Base-by-base conservation (phyloP, 495 filamentous ascomycete species). In the Neurospora tetraspora region DNA sequence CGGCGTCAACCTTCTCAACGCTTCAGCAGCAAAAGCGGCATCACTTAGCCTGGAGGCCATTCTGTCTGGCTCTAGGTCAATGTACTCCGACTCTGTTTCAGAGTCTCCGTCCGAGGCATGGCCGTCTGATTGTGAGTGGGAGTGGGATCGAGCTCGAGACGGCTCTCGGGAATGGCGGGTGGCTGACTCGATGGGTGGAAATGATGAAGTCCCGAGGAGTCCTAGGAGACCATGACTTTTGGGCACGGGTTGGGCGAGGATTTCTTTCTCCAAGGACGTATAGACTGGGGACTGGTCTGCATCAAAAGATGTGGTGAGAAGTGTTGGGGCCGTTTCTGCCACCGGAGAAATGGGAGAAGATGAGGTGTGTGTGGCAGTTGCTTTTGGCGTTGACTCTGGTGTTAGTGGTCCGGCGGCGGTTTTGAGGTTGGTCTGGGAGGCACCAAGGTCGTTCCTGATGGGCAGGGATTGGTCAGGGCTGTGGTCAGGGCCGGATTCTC, bases 41-140 rank as follows among this genome's bases (percentile, higher is more conserved):
- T 89, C 88, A 27, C 86, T 82, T 74, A 90, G 84, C 16, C 89
- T 87, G 59, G 89, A 89, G 4, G 87, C 89, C 90, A 92, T 92
- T 65, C 89, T 88, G 75, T 91, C 90, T 0, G 89, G 89, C 0
- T 90, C 84, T 59, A 91, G 77, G 71, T 92, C 90, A 2, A 72
- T 31, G 20, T 74, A 39, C 27, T 61, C 53, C 7, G 53, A 61
- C 27, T 34, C 53, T 34, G 53, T 27, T 18, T 61, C 53, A 16
- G 53, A 61, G 3, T 34, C 53, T 4, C 14, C 53, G 27, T 61
- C 53, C 27, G 53, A 61, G 12, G 53, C 12, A 61, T 18, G 27
- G 3, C 53, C 53, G 7, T 59, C 20, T 27, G 47, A 59, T 37
- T 72, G 75, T 0, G 77, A 76, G 3, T 83, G 83, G 12, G 84